Evolutionary conservation across 2,329 filamentous ascomycete genomes (phyloP).

Genomic region (Dactylellina parvicollis): DNA sequence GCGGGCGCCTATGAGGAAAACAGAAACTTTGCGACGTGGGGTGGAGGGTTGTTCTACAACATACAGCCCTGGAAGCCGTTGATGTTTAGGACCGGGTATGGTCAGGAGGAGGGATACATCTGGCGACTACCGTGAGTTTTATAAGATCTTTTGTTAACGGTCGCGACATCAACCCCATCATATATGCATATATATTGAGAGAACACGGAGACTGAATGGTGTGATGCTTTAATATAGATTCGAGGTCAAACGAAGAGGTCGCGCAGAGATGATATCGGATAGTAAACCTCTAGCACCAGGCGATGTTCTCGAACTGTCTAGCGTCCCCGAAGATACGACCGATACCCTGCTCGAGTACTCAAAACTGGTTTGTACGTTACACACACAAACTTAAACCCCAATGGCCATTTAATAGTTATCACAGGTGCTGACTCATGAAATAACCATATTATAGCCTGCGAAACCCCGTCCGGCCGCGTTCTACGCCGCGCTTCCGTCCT

Average conservation of each 20-base stretch:
- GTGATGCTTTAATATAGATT: too few species aligned
- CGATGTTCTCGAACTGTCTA: conserved; percentile 11
- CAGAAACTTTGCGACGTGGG: conserved; percentile 20
- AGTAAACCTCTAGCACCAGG: conserved; percentile 3
- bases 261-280: neutral
- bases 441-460: conserved; percentile 11
- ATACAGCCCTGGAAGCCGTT: conserved; percentile 29
- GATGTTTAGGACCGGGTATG: conserved; percentile 26
- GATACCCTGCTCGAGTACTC: conserved; percentile 11
- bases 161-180: too few species aligned
- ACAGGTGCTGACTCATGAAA: neutral
- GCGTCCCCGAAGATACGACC: conserved; percentile 4
- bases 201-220: conserved; percentile 1
- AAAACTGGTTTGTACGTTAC: conserved; percentile 25
- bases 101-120: conserved; percentile 5
- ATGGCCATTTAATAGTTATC: too few species aligned
- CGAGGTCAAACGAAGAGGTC: conserved; percentile 8
- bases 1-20: conserved; percentile 30
- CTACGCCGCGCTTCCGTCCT: conserved; percentile 15
- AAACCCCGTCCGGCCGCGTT: conserved; percentile 20
- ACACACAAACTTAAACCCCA: too few species aligned
- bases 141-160: neutral
- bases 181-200: conserved; percentile 13
- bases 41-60: conserved; percentile 28
- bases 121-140: conserved; percentile 30